These are phyloP conservation scores for Gossypium sturtianum DNA, from an alignment of 345 rosid species.

Conservation along the genomic window DNA sequence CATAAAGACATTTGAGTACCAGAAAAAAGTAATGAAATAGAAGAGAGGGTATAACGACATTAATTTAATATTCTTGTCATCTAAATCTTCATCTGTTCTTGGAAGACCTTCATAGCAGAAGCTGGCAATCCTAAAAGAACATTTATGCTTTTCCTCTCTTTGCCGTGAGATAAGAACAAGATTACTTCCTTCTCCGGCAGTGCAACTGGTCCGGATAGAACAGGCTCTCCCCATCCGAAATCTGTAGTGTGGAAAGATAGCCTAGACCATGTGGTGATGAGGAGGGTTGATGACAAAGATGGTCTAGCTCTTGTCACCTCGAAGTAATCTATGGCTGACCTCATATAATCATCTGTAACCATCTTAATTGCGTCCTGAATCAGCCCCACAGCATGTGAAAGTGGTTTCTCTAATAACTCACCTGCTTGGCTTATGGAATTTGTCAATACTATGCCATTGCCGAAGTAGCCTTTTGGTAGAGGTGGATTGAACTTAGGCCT, in stretches of 20 bases:
- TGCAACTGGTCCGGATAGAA: constrained; percentile 75
- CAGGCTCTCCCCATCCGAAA: constrained; percentile 93
- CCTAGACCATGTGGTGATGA: constrained; percentile 90
- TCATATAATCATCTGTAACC: constrained; percentile 77
- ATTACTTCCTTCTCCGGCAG: constrained; percentile 90
- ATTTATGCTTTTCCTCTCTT: constrained; percentile 70
- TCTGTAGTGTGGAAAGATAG: constrained; percentile 70
- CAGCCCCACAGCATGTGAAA: constrained; percentile 52
- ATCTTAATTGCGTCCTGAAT: constrained; percentile 68
- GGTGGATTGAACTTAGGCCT: constrained; percentile 71
- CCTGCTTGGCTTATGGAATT: constrained; percentile 62
- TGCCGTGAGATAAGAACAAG: constrained; percentile 77
- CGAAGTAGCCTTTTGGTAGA: constrained; percentile 75
- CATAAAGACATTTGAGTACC: not conserved
- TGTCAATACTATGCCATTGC: constrained; percentile 82
- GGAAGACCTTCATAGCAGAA: constrained; percentile 65
- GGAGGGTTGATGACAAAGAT: constrained; percentile 72
- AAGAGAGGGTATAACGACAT: not conserved
- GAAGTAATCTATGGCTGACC: constrained; percentile 94
- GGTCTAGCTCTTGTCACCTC: constrained; percentile 82
- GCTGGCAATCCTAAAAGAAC: constrained; percentile 85
- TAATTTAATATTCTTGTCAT: not conserved
- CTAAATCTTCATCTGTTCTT: constrained; percentile 34
- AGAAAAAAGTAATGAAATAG: not conserved
- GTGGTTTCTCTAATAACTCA: constrained; percentile 55